phyloP scores from a whole-genome alignment of 768 basidiomycete species.

The Glaciozyma martinii region DNA sequence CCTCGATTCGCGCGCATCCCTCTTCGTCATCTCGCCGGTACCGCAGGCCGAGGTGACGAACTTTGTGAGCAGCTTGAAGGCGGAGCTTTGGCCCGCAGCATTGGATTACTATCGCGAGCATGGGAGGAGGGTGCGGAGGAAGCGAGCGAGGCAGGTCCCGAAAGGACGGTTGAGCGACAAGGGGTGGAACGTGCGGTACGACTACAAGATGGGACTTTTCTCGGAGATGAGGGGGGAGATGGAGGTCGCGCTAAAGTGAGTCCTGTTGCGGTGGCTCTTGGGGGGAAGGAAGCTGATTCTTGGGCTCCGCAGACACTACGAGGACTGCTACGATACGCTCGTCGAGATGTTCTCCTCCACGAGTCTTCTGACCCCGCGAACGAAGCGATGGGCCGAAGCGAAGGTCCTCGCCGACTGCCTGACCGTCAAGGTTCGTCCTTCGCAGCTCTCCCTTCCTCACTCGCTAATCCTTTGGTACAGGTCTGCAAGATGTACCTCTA shows the following conservation, averaged over 20 bases:
- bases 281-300: conserved; percentile 11
- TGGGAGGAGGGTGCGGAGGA: conserved; percentile 81
- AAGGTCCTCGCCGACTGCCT: conserved; percentile 93
- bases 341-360: conserved; percentile 78
- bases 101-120: conserved; percentile 88
- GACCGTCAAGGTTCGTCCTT: conserved; percentile 64
- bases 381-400: conserved; percentile 96
- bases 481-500: conserved; percentile 86
- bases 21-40: conserved; percentile 93
- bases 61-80: conserved; percentile 79
- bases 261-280: conserved; percentile 23
- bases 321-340: conserved; percentile 78
- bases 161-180: conserved; percentile 47
- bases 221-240: conserved; percentile 89
- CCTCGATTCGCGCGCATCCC: conserved; percentile 78
- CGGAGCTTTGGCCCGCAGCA: conserved; percentile 78
- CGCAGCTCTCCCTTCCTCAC: background rate
- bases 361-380: conserved; percentile 75
- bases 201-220: conserved; percentile 95
- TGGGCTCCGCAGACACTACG: conserved; percentile 63
- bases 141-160: conserved; percentile 46
- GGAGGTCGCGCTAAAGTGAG: conserved; percentile 83
- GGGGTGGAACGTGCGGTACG: conserved; percentile 93
- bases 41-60: conserved; percentile 73
- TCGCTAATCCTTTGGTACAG: conserved; percentile 42